Percentiles rank a stretch among this genome's conserved stretches.
Conservation (phyloP, 83 land plant genomes). For the Picea abies region DNA sequence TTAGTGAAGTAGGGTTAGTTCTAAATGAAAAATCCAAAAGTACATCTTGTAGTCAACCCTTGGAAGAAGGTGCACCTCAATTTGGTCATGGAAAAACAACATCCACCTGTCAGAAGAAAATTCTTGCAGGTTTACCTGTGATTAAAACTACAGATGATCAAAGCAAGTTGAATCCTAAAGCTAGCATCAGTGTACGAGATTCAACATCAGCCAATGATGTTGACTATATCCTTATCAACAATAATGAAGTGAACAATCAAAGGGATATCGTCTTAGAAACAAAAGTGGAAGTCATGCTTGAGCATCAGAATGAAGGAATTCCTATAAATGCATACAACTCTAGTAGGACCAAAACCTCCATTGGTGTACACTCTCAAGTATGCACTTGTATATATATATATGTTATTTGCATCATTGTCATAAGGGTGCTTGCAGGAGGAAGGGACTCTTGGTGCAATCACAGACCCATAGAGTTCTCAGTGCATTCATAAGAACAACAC, state of each 20-base stretch:
- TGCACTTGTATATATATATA: too few species aligned
- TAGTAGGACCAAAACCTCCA: too few species aligned
- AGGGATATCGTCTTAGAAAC: not conserved
- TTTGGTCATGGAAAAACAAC: not conserved
- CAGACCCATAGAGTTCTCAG: too few species aligned
- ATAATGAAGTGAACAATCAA: constrained; percentile 7
- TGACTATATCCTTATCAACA: constrained; percentile 8
- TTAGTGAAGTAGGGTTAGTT: not conserved
- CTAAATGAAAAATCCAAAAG: not conserved
- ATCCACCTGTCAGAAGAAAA: not conserved
- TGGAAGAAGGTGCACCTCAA: not conserved
- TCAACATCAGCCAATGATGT: constrained; percentile 5
- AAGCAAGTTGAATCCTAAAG: not conserved
- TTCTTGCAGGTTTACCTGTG: not conserved
- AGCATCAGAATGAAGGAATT: not conserved
- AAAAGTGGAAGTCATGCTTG: not conserved
- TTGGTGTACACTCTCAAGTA: too few species aligned
- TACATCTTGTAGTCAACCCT: not conserved
- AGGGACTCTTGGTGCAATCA: too few species aligned
- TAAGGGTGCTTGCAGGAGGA: too few species aligned
- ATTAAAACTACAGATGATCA: not conserved
- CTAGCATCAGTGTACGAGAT: not conserved
- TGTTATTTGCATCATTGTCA: too few species aligned
- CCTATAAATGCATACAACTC: not conserved
- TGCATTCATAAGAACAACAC: too few species aligned